Base-by-base conservation (phyloP, 2,329 filamentous ascomycete species). In the Nemania sp. region DNA sequence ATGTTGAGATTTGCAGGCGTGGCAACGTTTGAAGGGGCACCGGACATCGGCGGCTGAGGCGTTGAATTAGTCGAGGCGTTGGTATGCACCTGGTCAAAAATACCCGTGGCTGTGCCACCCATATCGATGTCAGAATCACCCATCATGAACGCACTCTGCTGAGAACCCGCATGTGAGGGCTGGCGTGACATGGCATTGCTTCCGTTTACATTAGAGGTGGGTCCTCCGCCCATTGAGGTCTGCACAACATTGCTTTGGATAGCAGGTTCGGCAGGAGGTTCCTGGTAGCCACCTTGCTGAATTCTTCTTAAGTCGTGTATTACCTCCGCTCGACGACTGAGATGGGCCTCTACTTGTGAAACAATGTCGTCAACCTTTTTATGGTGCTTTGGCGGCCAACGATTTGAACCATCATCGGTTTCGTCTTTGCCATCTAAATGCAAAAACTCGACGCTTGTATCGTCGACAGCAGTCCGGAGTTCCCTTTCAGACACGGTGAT, bases 401-500 rank as follows among this genome's bases (percentile, higher is more conserved):
- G 68, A 67, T 67, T 67, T 66, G 75, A 58, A 58, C 77, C 76
- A 42, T 85, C 82, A 9, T 85, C 86, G 7, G 76, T 76, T 32
- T 79, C 82, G 63, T 74, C 71, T 50, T 74, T 77, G n/a, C 83
- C 83, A 70, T 91, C 88, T 11, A 90, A 75, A 63, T 84, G 82
- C 83, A 88, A 87, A 32, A 83, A 73, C 67, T 90, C 88, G 1
- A 81, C 72, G 1, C 84, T 86, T 2, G 80, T 79, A 50, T 85
- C 83, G 17, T 89, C 83, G 1, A 85, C 81, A 1, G 90, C 83
- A 56, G 82, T 82, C 35, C 91, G 86, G 57, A 98, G 79, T 60
- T 90, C 86, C 68, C 88, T 85, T 75, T 97, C 94, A 1, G 91
- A 90, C 58, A 85, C 81, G 68, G 87, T 88, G 51, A 96, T 81